phyloP scores from a whole-genome alignment of 1,284 basidiomycete species.

The Sanghuangporus sanghuang region DNA sequence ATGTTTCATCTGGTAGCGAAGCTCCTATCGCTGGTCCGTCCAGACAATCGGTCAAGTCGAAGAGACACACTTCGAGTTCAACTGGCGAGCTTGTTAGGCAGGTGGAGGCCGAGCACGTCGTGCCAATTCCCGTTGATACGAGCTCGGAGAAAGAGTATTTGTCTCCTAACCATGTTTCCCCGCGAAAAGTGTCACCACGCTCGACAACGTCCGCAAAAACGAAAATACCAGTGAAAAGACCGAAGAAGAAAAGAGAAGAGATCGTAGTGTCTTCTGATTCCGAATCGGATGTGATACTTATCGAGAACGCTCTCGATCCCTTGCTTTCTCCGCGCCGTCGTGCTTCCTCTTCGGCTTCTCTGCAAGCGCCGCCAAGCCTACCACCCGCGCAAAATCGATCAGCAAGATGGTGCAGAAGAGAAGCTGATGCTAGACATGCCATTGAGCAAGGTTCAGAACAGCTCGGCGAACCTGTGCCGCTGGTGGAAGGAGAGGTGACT shows the following conservation, averaged over 20 bases:
- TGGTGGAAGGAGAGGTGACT: neutral
- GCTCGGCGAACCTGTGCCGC: neutral
- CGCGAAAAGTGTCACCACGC: neutral
- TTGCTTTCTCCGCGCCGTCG: neutral
- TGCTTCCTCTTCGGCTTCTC: neutral
- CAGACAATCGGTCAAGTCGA: neutral
- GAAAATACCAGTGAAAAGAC: neutral
- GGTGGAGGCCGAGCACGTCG: neutral
- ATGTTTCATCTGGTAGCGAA: neutral
- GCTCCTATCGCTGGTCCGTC: neutral
- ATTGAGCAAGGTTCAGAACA: neutral
- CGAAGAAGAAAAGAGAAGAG: neutral
- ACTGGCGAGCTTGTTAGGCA: neutral
- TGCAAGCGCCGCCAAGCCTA: neutral
- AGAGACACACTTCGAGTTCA: neutral
- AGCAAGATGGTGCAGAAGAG: neutral
- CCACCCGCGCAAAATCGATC: neutral
- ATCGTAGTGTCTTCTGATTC: neutral
- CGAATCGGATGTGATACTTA: neutral
- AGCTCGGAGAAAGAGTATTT: neutral
- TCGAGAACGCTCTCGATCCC: neutral
- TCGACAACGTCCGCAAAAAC: neutral
- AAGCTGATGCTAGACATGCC: neutral
- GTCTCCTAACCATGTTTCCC: neutral
- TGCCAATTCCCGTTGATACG: too few relatives aligned